These are phyloP conservation scores for Dactylis glomerata DNA, from an alignment of 176 grass and related monocot genomes.

Conservation along the genomic window DNA sequence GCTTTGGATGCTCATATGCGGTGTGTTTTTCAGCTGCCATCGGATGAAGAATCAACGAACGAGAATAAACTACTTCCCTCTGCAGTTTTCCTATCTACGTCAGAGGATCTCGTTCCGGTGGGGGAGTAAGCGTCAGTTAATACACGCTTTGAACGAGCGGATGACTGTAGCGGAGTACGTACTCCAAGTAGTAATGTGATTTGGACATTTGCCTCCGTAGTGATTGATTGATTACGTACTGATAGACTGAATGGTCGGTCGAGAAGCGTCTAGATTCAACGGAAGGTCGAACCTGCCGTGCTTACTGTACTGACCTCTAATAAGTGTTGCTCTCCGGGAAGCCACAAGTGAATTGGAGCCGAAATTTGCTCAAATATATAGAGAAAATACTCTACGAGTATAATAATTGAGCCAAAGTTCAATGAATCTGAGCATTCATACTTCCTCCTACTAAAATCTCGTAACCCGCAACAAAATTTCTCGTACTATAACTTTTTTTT, in stretches of 20 bases:
- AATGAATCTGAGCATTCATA: neutral
- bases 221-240: neutral
- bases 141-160: neutral
- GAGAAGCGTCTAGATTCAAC: constrained; percentile 21
- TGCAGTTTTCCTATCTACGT: no score
- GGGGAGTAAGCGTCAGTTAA: neutral
- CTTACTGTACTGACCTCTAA: neutral
- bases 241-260: neutral
- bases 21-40: no score
- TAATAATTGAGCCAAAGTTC: neutral
- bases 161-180: neutral
- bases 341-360: neutral
- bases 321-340: neutral
- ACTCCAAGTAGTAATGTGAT: neutral
- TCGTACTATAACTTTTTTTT: no score
- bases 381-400: neutral
- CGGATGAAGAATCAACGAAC: no score
- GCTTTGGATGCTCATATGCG: no score
- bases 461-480: no score
- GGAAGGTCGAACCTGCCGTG: neutral
- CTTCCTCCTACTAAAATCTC: no score
- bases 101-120: no score
- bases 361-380: no score
- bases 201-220: neutral
- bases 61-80: no score